Evolutionary conservation across 345 rosid species (phyloP), one percentile per base, ranked within the genome.

Genomic region (Excoecaria cochinchinensis): DNA sequence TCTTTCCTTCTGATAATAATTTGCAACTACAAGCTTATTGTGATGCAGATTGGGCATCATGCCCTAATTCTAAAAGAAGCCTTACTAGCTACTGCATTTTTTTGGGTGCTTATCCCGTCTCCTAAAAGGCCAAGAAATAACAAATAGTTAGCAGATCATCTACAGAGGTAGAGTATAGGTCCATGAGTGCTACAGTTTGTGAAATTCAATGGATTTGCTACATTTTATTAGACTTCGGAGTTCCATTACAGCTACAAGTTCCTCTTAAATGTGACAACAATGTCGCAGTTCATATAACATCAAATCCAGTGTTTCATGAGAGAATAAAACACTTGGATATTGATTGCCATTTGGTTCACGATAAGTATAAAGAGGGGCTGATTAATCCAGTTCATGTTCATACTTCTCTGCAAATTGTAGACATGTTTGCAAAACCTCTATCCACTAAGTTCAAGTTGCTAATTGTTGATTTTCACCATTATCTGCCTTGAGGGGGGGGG

Each of bases 321-420:
- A 3, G 22, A 0, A 57, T 13, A 4, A 57, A 57, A 22, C 6
- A 21, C 13, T 7, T 57, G 22, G 31, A 62, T 17, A 65, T 50
- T 16, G 36, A 58, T 14, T 67, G 46, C 38, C 85, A 24, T 16
- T n/a, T n/a, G n/a, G n/a, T n/a, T n/a, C n/a, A n/a, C n/a, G n/a
- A n/a, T n/a, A n/a, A n/a, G n/a, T n/a, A n/a, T n/a, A n/a, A n/a
- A n/a, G n/a, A n/a, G n/a, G n/a, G n/a, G n/a, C n/a, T n/a, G n/a
- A n/a, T n/a, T n/a, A n/a, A n/a, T n/a, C n/a, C n/a, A n/a, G n/a
- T n/a, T n/a, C n/a, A n/a, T n/a, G n/a, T n/a, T n/a, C n/a, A n/a
- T n/a, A n/a, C n/a, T n/a, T n/a, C n/a, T n/a, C n/a, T n/a, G n/a
- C n/a, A n/a, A n/a, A n/a, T n/a, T n/a, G n/a, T n/a, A n/a, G n/a